phyloP scores from a whole-genome alignment of 805 yeast genomes.

The Myxozyma lipomycoides region DNA sequence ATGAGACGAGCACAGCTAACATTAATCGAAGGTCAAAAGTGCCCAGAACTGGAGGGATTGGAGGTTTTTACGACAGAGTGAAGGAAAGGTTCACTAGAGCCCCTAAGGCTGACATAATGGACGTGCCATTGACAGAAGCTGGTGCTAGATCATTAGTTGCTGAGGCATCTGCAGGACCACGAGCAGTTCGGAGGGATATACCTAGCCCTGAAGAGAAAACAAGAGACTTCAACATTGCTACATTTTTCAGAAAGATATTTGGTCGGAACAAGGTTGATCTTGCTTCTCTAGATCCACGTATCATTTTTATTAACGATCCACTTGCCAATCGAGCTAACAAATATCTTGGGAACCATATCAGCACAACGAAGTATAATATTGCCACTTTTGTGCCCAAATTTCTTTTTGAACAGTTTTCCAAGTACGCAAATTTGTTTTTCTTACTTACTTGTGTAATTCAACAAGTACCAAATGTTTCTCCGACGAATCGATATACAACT shows the following conservation, averaged over 20 bases:
- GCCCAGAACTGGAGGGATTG: slow-evolving; percentile 8
- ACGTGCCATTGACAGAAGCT: slow-evolving; percentile 22
- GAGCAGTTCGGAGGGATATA: neutral
- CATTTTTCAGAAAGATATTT: slow-evolving; percentile 24
- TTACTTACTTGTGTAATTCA: slow-evolving; percentile 88
- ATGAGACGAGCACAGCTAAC: neutral
- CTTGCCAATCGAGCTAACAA: slow-evolving; percentile 51
- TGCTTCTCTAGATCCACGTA: slow-evolving; percentile 49
- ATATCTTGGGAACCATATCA: slow-evolving; percentile 77
- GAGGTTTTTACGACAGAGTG: slow-evolving; percentile 17
- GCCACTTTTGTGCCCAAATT: slow-evolving; percentile 95
- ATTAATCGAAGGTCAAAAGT: slow-evolving; percentile 5
- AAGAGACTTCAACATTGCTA: slow-evolving; percentile 14
- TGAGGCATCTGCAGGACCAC: slow-evolving; percentile 1
- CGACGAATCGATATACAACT: slow-evolving; percentile 93
- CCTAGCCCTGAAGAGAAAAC: neutral
- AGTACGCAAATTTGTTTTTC: slow-evolving; percentile 92
- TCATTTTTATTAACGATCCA: slow-evolving; percentile 64
- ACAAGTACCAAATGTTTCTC: slow-evolving; percentile 95
- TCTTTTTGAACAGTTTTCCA: slow-evolving; percentile 91
- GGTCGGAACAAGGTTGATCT: slow-evolving; percentile 34
- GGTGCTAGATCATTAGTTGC: slow-evolving; percentile 10
- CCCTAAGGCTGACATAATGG: slow-evolving; percentile 19
- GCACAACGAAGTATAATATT: slow-evolving; percentile 90
- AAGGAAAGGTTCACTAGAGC: slow-evolving; percentile 21